Conservation (phyloP, 345 rosid genomes). For the Eucalyptus lansdowneana region DNA sequence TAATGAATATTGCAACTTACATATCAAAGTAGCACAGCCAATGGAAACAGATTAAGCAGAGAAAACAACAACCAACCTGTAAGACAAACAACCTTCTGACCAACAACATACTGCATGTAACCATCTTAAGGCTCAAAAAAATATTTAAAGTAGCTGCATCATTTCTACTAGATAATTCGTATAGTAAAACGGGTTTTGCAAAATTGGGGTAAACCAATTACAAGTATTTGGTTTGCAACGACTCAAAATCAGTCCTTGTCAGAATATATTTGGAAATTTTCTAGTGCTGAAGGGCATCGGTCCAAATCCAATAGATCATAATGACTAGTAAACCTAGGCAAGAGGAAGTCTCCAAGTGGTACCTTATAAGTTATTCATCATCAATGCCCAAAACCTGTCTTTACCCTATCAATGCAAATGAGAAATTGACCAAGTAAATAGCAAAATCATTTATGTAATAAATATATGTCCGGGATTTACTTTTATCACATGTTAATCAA, state of each 20-base stretch:
- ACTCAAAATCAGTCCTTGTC: background rate
- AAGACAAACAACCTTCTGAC: background rate
- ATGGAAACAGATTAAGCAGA: background rate
- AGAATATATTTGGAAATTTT: background rate
- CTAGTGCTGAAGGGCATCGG: background rate
- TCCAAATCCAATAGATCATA: background rate
- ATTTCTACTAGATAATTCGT: background rate
- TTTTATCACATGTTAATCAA: background rate
- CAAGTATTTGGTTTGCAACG: background rate
- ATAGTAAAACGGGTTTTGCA: background rate
- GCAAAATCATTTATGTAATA: background rate
- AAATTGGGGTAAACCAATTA: background rate
- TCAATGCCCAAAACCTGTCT: background rate
- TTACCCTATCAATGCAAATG: background rate
- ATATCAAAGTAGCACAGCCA: background rate
- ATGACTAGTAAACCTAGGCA: background rate
- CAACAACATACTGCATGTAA: background rate
- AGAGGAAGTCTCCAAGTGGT: background rate
- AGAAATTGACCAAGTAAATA: background rate
- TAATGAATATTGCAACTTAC: background rate
- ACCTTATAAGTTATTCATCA: background rate
- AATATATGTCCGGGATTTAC: background rate
- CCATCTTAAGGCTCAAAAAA: background rate
- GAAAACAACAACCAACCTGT: background rate
- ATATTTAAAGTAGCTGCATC: background rate